phyloP scores from a whole-genome alignment of 2,329 filamentous ascomycete genomes.

The Ophiobolus disseminans region DNA sequence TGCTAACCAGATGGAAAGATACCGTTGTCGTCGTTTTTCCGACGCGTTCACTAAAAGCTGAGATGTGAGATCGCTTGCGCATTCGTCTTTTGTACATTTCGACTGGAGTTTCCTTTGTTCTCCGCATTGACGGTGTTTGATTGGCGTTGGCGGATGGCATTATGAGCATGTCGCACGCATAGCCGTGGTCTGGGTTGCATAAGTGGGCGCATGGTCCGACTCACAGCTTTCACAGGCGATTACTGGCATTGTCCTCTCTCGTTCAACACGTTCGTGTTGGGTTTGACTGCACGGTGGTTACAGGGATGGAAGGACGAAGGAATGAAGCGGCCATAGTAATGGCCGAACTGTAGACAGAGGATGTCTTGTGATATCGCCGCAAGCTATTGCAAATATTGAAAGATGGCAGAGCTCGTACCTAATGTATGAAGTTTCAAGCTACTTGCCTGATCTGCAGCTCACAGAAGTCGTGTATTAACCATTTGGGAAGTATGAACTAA shows the following conservation, averaged over 20 bases:
- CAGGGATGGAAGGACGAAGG: neutral
- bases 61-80: too few relatives aligned
- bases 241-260: neutral
- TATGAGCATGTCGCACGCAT: neutral
- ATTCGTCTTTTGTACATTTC: too few relatives aligned
- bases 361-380: conserved; percentile 1
- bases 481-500: too few relatives aligned
- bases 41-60: too few relatives aligned
- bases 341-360: neutral
- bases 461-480: too few relatives aligned
- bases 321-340: neutral
- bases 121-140: conserved; percentile 2
- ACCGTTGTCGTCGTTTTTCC: too few relatives aligned
- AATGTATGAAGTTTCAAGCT: too few relatives aligned
- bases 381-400: neutral
- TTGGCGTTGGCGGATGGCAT: neutral
- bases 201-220: neutral
- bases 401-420: too few relatives aligned
- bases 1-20: too few relatives aligned
- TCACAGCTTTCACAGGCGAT: neutral
- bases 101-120: conserved; percentile 3
- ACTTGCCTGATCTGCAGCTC: too few relatives aligned
- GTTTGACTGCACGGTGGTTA: neutral
- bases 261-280: neutral
- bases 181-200: neutral